Conservation (phyloP, 2,329 filamentous ascomycete genomes). For the Thelonectria rubi region DNA sequence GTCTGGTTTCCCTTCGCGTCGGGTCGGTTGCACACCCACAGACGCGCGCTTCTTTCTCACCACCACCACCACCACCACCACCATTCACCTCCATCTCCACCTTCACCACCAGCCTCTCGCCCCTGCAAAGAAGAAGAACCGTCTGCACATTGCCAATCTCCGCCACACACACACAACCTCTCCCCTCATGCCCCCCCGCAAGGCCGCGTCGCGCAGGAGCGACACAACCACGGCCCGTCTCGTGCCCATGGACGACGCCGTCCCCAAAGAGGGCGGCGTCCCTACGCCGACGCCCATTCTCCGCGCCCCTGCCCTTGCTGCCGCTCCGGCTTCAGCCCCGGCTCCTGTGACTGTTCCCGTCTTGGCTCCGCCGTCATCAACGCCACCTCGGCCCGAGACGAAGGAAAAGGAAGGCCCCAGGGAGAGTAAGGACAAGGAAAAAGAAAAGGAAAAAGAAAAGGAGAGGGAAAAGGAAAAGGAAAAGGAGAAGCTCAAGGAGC, state of each 20-base stretch:
- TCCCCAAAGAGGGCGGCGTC: conserved; percentile 31
- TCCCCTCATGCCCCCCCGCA: conserved; percentile 62
- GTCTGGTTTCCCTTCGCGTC: conserved; percentile 24
- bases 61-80: conserved; percentile 10
- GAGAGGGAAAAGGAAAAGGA: conserved; percentile 47
- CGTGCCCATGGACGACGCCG: conserved; percentile 54
- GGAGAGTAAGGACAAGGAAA: conserved; percentile 41
- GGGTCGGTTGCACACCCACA: conserved; percentile 31
- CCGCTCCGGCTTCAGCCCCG: conserved; percentile 3
- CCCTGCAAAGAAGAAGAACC: too few species aligned
- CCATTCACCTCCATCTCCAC: conserved; percentile 5
- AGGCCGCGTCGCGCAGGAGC: conserved; percentile 60
- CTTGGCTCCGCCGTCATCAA: conserved; percentile 13
- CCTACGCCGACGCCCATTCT: conserved; percentile 28
- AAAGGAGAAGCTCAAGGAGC: conserved; percentile 40
- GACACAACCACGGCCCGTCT: conserved; percentile 58
- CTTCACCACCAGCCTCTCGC: background rate
- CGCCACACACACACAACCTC: background rate
- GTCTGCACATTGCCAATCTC: too few species aligned
- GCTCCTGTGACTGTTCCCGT: conserved; percentile 12
- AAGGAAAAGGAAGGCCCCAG: conserved; percentile 39
- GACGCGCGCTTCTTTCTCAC: conserved; percentile 33
- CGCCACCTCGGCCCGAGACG: conserved; percentile 39
- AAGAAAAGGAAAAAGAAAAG: conserved; percentile 39
- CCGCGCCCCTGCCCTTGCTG: conserved; percentile 34